Evolutionary conservation across 192 early-diverging fungal genomes (phyloP), one percentile per base, ranked within the genome.

Genomic region (Dissophora ornata): DNA sequence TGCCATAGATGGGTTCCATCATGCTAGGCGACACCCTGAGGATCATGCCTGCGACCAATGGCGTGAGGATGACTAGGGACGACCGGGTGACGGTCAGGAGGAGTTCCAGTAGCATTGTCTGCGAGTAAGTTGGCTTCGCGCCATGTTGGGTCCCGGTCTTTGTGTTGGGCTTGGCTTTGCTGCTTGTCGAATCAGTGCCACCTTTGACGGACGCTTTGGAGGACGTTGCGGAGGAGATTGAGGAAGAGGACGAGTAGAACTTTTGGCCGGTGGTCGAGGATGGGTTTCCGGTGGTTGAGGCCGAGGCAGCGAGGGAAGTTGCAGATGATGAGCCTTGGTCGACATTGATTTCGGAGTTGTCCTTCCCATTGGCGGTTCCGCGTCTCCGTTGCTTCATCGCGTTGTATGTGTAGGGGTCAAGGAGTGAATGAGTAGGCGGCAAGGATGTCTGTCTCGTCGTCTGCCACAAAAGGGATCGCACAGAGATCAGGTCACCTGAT

Each of bases 1-100:
- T 89, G 30, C 90, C 88, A 48, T 90, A 92, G 25, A 90, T 49
- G 1, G 90, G 89, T 55, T 92, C 90, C 62, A 90, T 61, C 70
- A 86, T 85, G 55, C 81, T 81, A 5, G 90, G 87, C 9, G 82
- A 75, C 16, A 87, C 70, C 3, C 81, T 69, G 15, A 84, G 78
- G 38, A 86, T 62, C 54, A 74, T 79, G 28, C 77, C 78, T 26
- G 67, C 63, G n/a, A 82, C 71, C 42, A 82, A 50, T 24, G 81
- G 81, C 1, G 81, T 82, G 7, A 82, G 24, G 11, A 82, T 67
- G 47, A 82, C 67, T 24, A 82, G 45, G 11, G 81, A 75, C 10
- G 66, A 51, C 24, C 81, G 54, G 15, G 81, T 62, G 28, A 82
- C 67, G 11, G 81, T 82, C 62, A 77, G 50, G 4, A 77, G 53